Evolutionary conservation across 148 eudicot species (phyloP).

Genomic region (Mesembryanthemum crystallinum): DNA sequence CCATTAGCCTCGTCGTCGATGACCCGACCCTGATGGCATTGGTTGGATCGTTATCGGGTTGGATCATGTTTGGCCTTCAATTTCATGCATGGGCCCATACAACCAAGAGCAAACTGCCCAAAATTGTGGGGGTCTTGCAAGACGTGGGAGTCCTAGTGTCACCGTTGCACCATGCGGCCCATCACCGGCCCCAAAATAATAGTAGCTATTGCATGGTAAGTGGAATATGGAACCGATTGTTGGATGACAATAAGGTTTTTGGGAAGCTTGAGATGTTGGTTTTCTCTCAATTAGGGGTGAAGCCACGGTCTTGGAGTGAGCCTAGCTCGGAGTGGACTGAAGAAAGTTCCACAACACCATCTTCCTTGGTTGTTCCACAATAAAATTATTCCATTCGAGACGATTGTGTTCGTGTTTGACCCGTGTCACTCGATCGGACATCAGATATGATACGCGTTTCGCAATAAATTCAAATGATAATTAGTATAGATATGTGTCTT

Average conservation of each 20-base stretch:
- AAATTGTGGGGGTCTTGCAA: constrained; percentile 59
- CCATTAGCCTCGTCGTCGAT: constrained; percentile 37
- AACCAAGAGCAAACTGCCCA: constrained; percentile 69
- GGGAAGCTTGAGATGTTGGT: constrained; percentile 68
- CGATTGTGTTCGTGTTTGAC: too few species aligned
- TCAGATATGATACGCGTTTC: too few species aligned
- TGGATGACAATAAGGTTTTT: constrained; percentile 65
- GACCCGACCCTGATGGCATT: constrained; percentile 58
- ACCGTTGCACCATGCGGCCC: constrained; percentile 56
- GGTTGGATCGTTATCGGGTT: constrained; percentile 54
- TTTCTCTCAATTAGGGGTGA: constrained; percentile 63
- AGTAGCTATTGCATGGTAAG: constrained; percentile 89
- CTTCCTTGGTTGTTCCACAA: background rate
- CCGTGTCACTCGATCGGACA: too few species aligned
- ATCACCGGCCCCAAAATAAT: constrained; percentile 75
- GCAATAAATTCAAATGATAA: too few species aligned
- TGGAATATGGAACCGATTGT: constrained; percentile 67
- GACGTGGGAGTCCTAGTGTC: constrained; percentile 68
- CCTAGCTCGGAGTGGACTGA: constrained; percentile 67
- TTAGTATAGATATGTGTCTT: too few species aligned
- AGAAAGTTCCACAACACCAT: constrained; percentile 24
- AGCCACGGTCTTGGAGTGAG: constrained; percentile 87
- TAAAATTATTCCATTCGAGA: too few species aligned
- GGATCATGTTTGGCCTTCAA: constrained; percentile 90
- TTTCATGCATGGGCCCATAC: constrained; percentile 90